A percentile compares a stretch with the other conserved stretches of the same genome.
phyloP scores from a whole-genome alignment of 2,329 filamentous ascomycete species.

The Ceratocystis harringtonii region DNA sequence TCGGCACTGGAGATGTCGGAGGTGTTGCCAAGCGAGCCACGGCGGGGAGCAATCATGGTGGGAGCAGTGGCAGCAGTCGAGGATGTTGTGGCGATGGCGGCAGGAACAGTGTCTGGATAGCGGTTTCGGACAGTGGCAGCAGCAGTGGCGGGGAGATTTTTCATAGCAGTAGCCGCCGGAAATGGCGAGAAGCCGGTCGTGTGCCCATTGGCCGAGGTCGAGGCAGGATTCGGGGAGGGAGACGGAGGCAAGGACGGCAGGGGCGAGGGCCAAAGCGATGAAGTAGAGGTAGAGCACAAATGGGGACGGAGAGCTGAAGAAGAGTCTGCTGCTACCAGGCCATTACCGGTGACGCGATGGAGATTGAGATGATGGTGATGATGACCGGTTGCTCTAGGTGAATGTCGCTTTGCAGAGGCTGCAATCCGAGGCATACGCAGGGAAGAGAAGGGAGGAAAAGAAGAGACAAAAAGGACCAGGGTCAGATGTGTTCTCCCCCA shows the following conservation, averaged over 20 bases:
- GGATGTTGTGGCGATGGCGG: background rate
- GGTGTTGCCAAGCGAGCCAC: slow-evolving; percentile 34
- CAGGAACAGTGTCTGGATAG: background rate
- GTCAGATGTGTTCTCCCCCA: background rate
- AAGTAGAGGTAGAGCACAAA: background rate
- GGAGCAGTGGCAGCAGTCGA: background rate
- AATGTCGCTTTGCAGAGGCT: slow-evolving; percentile 45
- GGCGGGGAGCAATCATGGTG: slow-evolving; percentile 13
- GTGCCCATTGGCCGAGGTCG: slow-evolving; percentile 17
- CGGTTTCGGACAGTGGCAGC: background rate
- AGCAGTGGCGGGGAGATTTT: slow-evolving; percentile 26
- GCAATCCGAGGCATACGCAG: slow-evolving; percentile 47
- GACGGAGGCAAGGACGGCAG: background rate
- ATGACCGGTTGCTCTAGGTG: slow-evolving; percentile 29
- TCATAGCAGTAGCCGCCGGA: slow-evolving; percentile 17
- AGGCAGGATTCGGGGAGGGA: background rate
- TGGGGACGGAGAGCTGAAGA: slow-evolving; percentile 25
- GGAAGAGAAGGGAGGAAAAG: background rate
- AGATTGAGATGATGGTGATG: slow-evolving; percentile 37
- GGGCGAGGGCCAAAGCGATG: background rate
- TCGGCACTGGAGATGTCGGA: slow-evolving; percentile 34
- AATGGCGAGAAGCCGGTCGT: slow-evolving; percentile 14
- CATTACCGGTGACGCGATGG: slow-evolving; percentile 57
- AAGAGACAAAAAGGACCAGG: background rate
- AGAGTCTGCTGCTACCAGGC: slow-evolving; percentile 45